A percentile compares a stretch with the other conserved stretches of the same genome.
Conservation (phyloP, 306 rosid species). For the Spatholobus suberectus region DNA sequence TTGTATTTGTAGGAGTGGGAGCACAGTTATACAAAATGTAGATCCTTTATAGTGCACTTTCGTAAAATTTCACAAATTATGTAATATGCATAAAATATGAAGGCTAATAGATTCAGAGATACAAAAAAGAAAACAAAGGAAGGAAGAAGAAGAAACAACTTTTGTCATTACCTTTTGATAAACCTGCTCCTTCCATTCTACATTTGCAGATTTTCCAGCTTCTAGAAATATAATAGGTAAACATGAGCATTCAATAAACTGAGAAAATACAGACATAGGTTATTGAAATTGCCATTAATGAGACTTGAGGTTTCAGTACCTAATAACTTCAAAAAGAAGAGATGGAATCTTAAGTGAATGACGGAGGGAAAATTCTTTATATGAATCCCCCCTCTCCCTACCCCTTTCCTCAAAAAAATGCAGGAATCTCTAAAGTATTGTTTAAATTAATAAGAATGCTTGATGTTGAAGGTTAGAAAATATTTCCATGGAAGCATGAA, state of each 20-base stretch:
- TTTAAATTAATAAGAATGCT: neutral
- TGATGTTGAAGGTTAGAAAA: neutral
- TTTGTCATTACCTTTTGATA: constrained; percentile 39
- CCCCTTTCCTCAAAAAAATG: neutral
- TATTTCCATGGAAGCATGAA: neutral
- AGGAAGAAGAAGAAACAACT: neutral
- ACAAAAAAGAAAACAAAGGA: neutral
- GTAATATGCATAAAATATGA: neutral
- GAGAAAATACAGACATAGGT: too few relatives aligned
- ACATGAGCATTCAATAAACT: constrained; percentile 6
- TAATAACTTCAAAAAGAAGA: neutral
- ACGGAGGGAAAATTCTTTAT: neutral
- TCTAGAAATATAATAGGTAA: constrained; percentile 19
- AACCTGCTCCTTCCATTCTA: constrained; percentile 37
- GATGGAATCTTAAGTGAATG: neutral
- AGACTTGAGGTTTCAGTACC: neutral
- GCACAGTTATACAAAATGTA: neutral
- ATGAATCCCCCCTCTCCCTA: too few relatives aligned
- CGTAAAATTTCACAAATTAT: neutral
- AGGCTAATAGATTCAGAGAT: neutral
- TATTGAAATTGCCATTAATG: neutral
- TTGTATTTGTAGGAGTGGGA: neutral
- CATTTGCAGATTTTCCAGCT: constrained; percentile 25
- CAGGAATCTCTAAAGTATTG: neutral
- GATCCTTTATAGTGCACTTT: neutral